A percentile compares a stretch with the other conserved stretches of the same genome.
phyloP scores from a whole-genome alignment of 164 flowering plant genomes.

The Stephania cephalantha region DNA sequence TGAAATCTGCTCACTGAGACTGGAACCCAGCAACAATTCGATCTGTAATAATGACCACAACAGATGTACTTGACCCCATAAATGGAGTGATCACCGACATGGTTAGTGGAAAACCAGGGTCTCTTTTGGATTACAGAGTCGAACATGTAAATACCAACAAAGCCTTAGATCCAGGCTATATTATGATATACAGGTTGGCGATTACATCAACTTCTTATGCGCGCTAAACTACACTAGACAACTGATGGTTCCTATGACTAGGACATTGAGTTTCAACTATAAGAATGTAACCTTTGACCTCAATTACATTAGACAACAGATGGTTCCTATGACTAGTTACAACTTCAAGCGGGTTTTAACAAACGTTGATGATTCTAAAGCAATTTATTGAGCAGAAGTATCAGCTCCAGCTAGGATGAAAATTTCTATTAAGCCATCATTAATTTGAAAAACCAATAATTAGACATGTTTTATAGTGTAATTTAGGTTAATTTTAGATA shows the following conservation, averaged over 20 bases:
- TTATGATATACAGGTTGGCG: conserved; percentile 23
- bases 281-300: conserved; percentile 21
- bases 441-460: background rate
- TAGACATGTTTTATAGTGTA: no score
- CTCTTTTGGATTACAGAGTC: conserved; percentile 33
- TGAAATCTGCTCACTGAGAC: conserved; percentile 10
- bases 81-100: conserved; percentile 16
- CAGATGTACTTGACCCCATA: conserved; percentile 8
- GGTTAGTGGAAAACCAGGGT: conserved; percentile 14
- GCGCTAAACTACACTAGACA: conserved; percentile 23
- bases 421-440: conserved; percentile 7
- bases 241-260: conserved; percentile 22
- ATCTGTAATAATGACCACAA: conserved; percentile 18
- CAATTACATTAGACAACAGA: conserved; percentile 10
- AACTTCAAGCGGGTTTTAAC: conserved; percentile 20
- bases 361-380: conserved; percentile 10
- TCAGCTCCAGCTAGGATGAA: conserved; percentile 14
- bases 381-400: conserved; percentile 14
- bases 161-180: conserved; percentile 41
- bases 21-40: conserved; percentile 12
- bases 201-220: conserved; percentile 30
- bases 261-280: conserved; percentile 18
- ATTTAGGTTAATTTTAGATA: no score
- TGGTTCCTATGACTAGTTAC: background rate
- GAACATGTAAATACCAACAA: conserved; percentile 34